Evolutionary conservation across 345 rosid species (phyloP), one percentile per base, ranked within the genome.

Genomic region (Pugionium dolabratum): DNA sequence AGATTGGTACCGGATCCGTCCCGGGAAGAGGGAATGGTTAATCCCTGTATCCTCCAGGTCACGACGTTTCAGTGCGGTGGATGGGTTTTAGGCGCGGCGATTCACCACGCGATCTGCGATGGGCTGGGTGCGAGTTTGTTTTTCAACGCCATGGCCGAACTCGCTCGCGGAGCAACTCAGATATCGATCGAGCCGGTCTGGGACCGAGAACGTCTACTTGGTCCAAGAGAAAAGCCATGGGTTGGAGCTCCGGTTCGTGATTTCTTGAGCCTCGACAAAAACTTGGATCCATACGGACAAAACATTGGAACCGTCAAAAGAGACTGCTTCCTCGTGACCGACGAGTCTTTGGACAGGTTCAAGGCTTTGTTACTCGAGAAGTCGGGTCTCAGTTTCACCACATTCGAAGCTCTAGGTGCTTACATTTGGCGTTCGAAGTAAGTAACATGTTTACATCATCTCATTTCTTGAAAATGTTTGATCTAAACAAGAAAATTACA

Each of bases 391-490:
- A 74, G 55, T 54, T 91, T 89, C 68, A 89, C 98, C 63, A 85
- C 96, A 40, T 91, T 91, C 54, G 97, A 91, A 62, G 94, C 88
- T 63, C 78, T 91, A 49, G 95, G 98, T 43, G 95, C 95, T 40
- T 86, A 84, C 55, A 74, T 91, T 36, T 91, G 98, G 98, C 86
- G 96, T 30, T 90, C 90, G 46, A 91, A 91, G 96, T 88, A 84
- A 82, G 86, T 67, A 45, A 46, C 6, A 26, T 4, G 36, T 32
- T 25, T 10, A 3, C 5, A 44, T 44, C 34, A 31, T 44, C 9
- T 37, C 6, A 7, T 7, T 41, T 71, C 58, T 26, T 56, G 37
- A 55, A 42, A 51, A 29, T 33, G 40, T 63, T 43, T 53, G 8
- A 40, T 54, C 11, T 59, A 26, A 40, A 58, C 50, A 39, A 60